Conservation (phyloP, 2,329 filamentous ascomycete genomes). For the Mycosphaerella sp. region DNA sequence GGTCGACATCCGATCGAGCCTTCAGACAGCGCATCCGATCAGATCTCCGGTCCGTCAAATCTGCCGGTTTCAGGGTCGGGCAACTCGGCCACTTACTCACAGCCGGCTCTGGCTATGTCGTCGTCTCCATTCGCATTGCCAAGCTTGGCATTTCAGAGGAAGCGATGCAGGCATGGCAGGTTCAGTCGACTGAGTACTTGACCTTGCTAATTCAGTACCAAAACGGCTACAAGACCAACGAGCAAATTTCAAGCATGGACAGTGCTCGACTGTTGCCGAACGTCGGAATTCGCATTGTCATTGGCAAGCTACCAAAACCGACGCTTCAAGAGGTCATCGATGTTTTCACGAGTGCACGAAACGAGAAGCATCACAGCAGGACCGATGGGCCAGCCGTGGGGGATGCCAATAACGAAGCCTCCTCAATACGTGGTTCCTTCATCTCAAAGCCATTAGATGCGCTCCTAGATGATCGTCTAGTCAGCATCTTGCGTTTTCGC, state of each 20-base stretch:
- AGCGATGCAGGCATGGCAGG: conserved; percentile 68
- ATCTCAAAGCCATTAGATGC: conserved; percentile 66
- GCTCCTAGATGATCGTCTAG: conserved; percentile 60
- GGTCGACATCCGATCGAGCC: conserved; percentile 1
- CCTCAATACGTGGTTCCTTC: conserved; percentile 52
- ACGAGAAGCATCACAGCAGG: conserved; percentile 17
- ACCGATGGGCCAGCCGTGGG: conserved; percentile 21
- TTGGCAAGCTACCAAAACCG: conserved; percentile 68
- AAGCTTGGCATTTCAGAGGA: conserved; percentile 69
- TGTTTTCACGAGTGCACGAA: conserved; percentile 44
- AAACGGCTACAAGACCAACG: conserved; percentile 54
- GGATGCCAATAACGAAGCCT: conserved; percentile 21
- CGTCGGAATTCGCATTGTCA: conserved; percentile 61
- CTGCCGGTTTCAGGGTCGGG: conserved; percentile 64
- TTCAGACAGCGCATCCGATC: conserved; percentile 27
- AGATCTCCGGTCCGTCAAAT: conserved; percentile 57
- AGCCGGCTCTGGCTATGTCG: conserved; percentile 49
- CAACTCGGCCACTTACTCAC: conserved; percentile 49
- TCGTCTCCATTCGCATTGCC: conserved; percentile 61
- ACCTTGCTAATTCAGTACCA: conserved; percentile 64
- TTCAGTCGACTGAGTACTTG: conserved; percentile 61
- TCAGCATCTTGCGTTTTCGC: conserved; percentile 56
- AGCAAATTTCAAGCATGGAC: conserved; percentile 46
- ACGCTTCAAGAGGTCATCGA: conserved; percentile 48
- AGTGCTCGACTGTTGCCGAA: conserved; percentile 31